Evolutionary conservation across 257 asterid species (phyloP).

Genomic region (Solanum pinnatisectum): DNA sequence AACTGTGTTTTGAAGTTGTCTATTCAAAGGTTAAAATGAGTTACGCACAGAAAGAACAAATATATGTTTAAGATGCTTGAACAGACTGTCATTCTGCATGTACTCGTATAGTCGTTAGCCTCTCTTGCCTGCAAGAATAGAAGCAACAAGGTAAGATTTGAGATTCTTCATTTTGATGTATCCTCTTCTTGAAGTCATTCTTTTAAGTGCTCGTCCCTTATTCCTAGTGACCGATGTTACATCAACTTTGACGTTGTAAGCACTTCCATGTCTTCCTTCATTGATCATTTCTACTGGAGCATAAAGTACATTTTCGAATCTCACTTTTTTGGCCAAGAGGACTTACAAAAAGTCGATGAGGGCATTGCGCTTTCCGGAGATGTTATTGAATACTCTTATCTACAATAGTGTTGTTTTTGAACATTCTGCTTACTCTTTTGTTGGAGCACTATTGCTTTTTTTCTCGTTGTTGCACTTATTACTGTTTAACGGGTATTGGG

Average conservation of each 20-base stretch:
- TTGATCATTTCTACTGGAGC: not conserved
- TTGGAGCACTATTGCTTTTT: not conserved
- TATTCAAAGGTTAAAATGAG: not conserved
- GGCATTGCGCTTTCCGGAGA: slow-evolving; percentile 25
- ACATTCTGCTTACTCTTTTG: not conserved
- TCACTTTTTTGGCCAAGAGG: slow-evolving; percentile 23
- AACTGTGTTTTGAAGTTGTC: not conserved
- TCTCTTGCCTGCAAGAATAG: slow-evolving; percentile 26
- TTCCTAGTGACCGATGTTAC: slow-evolving; percentile 42
- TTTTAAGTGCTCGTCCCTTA: slow-evolving; percentile 4
- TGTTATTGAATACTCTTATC: not conserved
- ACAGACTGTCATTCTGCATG: not conserved
- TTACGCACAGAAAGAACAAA: not conserved
- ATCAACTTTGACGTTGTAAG: not conserved
- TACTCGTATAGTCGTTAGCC: not conserved
- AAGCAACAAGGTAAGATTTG: slow-evolving; percentile 37
- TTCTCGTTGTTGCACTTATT: not conserved
- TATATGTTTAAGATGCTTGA: not conserved
- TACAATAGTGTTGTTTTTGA: not conserved
- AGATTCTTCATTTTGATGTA: slow-evolving; percentile 23
- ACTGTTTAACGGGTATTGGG: not conserved
- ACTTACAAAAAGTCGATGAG: slow-evolving; percentile 26
- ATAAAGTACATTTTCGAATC: slow-evolving; percentile 33
- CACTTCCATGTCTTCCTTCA: not conserved
- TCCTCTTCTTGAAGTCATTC: slow-evolving; percentile 32